phyloP scores from a whole-genome alignment of 2,329 filamentous ascomycete genomes.

The Shiraia sp. region DNA sequence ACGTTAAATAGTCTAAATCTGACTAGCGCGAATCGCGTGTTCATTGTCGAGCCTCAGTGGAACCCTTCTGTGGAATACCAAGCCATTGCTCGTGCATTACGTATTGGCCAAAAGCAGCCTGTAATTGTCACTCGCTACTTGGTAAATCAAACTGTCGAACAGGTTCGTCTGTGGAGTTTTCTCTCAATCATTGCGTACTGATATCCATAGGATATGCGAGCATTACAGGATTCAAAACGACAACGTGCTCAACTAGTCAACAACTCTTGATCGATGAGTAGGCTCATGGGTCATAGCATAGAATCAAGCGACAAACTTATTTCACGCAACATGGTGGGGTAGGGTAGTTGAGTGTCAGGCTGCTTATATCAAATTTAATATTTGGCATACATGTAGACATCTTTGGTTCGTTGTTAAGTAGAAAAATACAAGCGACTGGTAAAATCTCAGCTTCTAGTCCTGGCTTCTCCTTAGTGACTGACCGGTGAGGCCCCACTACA shows the following conservation, averaged over 20 bases:
- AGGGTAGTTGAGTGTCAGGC: too few relatives aligned
- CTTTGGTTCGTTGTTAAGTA: too few relatives aligned
- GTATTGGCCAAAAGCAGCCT: conserved; percentile 51
- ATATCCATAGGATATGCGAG: conserved; percentile 37
- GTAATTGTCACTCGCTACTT: conserved; percentile 55
- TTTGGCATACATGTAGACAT: too few relatives aligned
- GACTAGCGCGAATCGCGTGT: conserved; percentile 53
- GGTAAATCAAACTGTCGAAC: conserved; percentile 49
- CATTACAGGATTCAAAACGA: conserved; percentile 40
- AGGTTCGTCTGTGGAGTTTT: conserved; percentile 36
- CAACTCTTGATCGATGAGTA: not conserved
- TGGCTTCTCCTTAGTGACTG: too few relatives aligned
- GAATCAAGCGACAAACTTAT: too few relatives aligned
- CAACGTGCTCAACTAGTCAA: conserved; percentile 19
- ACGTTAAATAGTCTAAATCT: conserved; percentile 50
- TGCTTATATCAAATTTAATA: too few relatives aligned
- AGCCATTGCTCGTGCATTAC: conserved; percentile 54
- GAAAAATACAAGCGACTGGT: too few relatives aligned
- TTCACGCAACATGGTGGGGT: too few relatives aligned
- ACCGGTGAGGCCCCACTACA: too few relatives aligned
- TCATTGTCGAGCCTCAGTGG: conserved; percentile 60
- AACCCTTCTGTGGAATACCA: conserved; percentile 59
- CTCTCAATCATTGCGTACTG: conserved; percentile 1
- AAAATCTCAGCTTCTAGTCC: too few relatives aligned
- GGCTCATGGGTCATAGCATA: too few relatives aligned